Base-by-base conservation (phyloP, 2,329 filamentous ascomycete genomes). In the Xylariaceae sp. region DNA sequence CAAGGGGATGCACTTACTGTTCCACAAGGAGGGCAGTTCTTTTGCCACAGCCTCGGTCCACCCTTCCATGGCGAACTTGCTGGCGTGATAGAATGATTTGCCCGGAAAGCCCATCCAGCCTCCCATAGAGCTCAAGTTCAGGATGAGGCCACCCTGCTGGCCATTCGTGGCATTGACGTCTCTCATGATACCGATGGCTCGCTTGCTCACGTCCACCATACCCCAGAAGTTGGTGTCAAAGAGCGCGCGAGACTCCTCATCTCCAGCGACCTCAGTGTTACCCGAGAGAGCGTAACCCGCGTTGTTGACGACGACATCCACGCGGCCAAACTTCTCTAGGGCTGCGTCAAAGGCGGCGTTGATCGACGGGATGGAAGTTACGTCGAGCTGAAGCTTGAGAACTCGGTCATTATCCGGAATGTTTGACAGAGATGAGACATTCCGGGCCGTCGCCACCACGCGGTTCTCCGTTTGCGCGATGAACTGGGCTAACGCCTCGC, bases 81-180 rank as follows among this genome's bases (percentile, higher is more conserved):
- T 67, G 0, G 69, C 69, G 41, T 74, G 71, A 47, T 76, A 76
- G 46, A 70, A 71, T 0, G 70, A 64, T 5, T 16, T n/a, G 12
- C 68, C 68, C 0, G 72, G 68, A 30, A 65, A 70, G 0, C 65
- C 70, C 12, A 65, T 54, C 53, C 66, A 70, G 0, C 74, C 73
- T 5, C 78, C 80, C 61, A 84, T 74, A 3, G 77, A 80, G 5
- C 77, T 80, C 42, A 84, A 67, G 55, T 84, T 78, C 32, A 82
- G 67, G 13, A 84, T 76, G 5, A 79, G 66, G 8, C 80, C 80
- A 2, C 80, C 79, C 43, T 62, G 61, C 32, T 57, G 59, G 36
- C 48, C 55, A 16, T 21, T 57, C 53, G 63, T 65, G 39, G 49
- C 48, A 18, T 69, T 72, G 41, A 61, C 58, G 40, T 71, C 67